These are phyloP conservation scores for Scenedesmus sp. DNA, from an alignment of 163 green algal species.

Conservation along the genomic window DNA sequence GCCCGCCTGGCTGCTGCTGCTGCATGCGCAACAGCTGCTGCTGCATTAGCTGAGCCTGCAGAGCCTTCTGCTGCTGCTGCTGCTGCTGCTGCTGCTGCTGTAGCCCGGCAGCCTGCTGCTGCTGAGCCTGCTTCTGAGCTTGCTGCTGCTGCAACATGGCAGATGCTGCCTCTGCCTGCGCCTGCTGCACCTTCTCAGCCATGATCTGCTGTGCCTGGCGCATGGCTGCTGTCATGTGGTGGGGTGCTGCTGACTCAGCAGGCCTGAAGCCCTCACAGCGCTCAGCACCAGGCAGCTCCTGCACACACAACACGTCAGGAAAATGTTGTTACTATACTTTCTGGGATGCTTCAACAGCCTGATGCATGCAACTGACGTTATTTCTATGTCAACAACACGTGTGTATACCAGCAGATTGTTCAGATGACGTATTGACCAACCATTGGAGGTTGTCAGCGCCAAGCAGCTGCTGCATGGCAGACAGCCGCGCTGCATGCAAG, in stretches of 20 bases:
- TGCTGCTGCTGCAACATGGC: background rate
- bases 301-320: background rate
- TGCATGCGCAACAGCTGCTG: background rate
- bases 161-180: constrained; percentile 5
- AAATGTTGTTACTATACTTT: background rate
- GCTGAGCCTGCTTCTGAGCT: constrained; percentile 2
- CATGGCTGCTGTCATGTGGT: constrained; percentile 10
- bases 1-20: background rate
- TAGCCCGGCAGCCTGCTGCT: background rate
- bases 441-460: no score
- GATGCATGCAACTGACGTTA: no score
- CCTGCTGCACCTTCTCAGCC: constrained; percentile 1
- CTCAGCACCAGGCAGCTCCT: constrained; percentile 42
- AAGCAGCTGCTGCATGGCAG: no score
- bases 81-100: background rate
- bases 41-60: background rate
- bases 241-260: constrained; percentile 22
- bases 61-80: background rate
- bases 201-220: constrained; percentile 13
- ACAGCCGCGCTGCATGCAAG: no score
- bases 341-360: no score
- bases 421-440: no score
- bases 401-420: no score
- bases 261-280: background rate
- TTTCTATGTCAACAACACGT: no score